These are phyloP conservation scores for Alternaria sp. DNA, from an alignment of 2,329 filamentous ascomycete species.

Conservation along the genomic window DNA sequence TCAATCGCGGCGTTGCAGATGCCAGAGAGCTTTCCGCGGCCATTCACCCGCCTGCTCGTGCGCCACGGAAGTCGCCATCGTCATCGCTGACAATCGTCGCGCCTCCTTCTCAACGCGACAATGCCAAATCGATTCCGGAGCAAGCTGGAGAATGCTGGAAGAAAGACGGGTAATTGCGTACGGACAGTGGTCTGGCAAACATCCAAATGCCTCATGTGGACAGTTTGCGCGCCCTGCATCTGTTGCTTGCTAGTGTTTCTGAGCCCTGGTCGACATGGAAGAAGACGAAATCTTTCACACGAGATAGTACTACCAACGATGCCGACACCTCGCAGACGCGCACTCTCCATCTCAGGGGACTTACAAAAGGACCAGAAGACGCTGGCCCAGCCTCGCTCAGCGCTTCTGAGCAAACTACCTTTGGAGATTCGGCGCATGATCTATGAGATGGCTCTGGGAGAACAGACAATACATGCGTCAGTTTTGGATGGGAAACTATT, in stretches of 20 bases:
- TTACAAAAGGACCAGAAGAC: slow-evolving; percentile 17
- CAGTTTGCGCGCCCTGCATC: slow-evolving; percentile 24
- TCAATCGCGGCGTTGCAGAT: background rate
- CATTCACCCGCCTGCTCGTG: background rate
- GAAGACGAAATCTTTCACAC: background rate
- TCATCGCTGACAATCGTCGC: background rate
- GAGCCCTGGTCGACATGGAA: background rate
- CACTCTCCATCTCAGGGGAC: slow-evolving; percentile 16
- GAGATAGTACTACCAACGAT: slow-evolving; percentile 13
- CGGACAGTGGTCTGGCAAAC: slow-evolving; percentile 10
- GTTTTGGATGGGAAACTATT: slow-evolving; percentile 11
- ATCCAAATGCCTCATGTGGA: slow-evolving; percentile 24
- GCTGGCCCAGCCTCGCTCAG: slow-evolving; percentile 22
- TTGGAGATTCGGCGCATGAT: slow-evolving; percentile 30
- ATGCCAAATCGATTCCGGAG: slow-evolving; percentile 10
- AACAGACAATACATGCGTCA: slow-evolving; percentile 15
- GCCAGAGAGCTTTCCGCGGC: background rate
- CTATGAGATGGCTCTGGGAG: slow-evolving; percentile 22
- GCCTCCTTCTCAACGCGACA: background rate
- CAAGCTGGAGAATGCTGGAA: slow-evolving; percentile 16
- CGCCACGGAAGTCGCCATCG: background rate
- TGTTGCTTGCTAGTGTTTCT: slow-evolving; percentile 19
- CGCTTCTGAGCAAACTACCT: slow-evolving; percentile 25
- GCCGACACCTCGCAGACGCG: slow-evolving; percentile 23
- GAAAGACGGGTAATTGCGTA: slow-evolving; percentile 10